phyloP scores from a whole-genome alignment of 2,329 filamentous ascomycete species.

The Alternaria arbusti region DNA sequence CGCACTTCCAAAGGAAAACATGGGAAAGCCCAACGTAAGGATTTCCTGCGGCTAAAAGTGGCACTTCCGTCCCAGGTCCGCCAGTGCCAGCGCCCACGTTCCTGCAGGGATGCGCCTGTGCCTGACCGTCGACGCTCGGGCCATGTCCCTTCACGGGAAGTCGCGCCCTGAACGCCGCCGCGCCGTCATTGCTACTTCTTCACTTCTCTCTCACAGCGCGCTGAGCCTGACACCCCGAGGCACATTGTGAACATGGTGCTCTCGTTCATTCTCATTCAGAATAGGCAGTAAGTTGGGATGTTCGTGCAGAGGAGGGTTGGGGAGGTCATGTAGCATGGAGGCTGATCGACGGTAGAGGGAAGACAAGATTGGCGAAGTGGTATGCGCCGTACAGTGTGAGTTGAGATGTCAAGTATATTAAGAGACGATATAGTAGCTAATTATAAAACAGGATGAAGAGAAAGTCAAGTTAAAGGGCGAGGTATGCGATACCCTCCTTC shows the following conservation, averaged over 20 bases:
- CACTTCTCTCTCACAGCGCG: constrained; percentile 4
- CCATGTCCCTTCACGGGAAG: constrained; percentile 2
- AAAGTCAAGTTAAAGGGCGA: constrained; percentile 99
- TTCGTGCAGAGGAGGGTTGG: neutral
- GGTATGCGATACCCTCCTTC: constrained; percentile 56
- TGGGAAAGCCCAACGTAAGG: neutral
- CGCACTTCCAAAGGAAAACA: too few species aligned
- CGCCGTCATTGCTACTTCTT: constrained; percentile 1
- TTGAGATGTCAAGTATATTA: constrained; percentile 6
- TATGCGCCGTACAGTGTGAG: constrained; percentile 90
- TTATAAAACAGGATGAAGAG: constrained; percentile 75
- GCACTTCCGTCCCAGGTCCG: neutral
- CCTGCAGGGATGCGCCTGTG: constrained; percentile 7
- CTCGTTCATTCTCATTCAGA: constrained; percentile 89
- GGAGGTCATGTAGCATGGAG: neutral
- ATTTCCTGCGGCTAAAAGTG: constrained; percentile 19
- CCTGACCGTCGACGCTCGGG: neutral
- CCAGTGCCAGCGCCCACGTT: constrained; percentile 4
- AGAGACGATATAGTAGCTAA: constrained; percentile 16
- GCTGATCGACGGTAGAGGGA: constrained; percentile 69
- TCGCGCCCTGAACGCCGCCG: neutral
- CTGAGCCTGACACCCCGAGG: constrained; percentile 9
- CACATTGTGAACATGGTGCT: constrained; percentile 62
- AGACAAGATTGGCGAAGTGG: constrained; percentile 98
- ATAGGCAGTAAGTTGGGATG: constrained; percentile 70